phyloP scores from a whole-genome alignment of 2,329 filamentous ascomycete species.

The Scytalidium sp. region DNA sequence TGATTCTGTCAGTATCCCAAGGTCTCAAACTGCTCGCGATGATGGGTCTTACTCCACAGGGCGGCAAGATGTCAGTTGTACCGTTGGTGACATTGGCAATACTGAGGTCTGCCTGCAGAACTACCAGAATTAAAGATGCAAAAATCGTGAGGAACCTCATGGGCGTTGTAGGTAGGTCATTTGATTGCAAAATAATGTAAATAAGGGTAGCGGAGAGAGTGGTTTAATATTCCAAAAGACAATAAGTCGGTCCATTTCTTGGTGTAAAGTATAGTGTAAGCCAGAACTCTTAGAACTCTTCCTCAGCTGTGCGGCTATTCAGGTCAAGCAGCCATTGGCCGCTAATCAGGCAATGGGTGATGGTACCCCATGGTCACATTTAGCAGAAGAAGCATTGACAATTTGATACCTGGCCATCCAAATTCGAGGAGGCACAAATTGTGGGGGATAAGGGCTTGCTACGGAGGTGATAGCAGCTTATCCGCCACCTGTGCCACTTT shows the following conservation, averaged over 20 bases:
- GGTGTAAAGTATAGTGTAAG: too few relatives aligned
- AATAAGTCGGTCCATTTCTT: neutral
- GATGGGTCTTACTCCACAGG: neutral
- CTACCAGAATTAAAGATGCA: neutral
- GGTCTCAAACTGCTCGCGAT: neutral
- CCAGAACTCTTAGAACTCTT: neutral
- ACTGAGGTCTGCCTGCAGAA: neutral
- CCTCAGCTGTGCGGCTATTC: neutral
- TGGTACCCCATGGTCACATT: too few relatives aligned
- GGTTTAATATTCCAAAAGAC: neutral
- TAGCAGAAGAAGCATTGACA: too few relatives aligned
- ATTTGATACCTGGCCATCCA: too few relatives aligned
- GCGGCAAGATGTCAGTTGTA: neutral
- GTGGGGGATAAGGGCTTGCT: too few relatives aligned
- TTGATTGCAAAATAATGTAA: too few relatives aligned
- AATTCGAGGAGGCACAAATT: too few relatives aligned
- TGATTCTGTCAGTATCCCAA: conserved; percentile 1
- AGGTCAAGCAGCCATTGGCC: too few relatives aligned
- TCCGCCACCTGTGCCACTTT: neutral
- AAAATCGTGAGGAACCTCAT: neutral
- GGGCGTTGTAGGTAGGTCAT: too few relatives aligned
- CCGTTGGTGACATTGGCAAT: neutral
- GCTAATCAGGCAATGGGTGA: too few relatives aligned
- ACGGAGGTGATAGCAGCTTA: too few relatives aligned
- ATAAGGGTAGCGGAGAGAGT: neutral